phyloP scores from a whole-genome alignment of 2,329 filamentous ascomycete species.

The Bipolaris cookei region DNA sequence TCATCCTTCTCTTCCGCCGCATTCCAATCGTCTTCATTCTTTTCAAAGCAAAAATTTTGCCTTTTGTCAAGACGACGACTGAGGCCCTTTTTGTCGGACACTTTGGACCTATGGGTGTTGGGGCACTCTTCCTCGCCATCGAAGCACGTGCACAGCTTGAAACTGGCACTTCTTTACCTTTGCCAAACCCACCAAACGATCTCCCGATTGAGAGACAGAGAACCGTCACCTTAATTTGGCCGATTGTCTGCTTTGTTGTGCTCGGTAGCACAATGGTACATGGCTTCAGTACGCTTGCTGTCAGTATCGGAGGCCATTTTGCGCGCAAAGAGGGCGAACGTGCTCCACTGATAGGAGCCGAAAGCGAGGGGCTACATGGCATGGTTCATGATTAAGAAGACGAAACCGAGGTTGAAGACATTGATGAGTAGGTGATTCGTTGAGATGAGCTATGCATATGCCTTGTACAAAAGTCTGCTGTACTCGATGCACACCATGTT shows the following conservation, averaged over 20 bases:
- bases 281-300: slow-evolving; percentile 59
- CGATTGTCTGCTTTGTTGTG: slow-evolving; percentile 62
- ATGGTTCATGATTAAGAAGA: slow-evolving; percentile 57
- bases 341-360: slow-evolving; percentile 57
- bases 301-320: slow-evolving; percentile 59
- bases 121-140: slow-evolving; percentile 63
- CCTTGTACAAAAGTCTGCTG: neutral
- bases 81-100: slow-evolving; percentile 64
- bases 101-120: slow-evolving; percentile 65
- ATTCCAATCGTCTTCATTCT: slow-evolving; percentile 59
- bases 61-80: slow-evolving; percentile 56
- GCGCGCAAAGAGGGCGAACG: slow-evolving; percentile 54
- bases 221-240: slow-evolving; percentile 59
- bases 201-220: slow-evolving; percentile 42
- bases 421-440: slow-evolving; percentile 5
- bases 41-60: slow-evolving; percentile 54
- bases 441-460: neutral
- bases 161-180: slow-evolving; percentile 54
- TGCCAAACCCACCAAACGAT: slow-evolving; percentile 52
- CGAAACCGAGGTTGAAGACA: slow-evolving; percentile 5
- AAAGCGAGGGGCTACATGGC: slow-evolving; percentile 57
- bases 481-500: neutral
- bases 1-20: slow-evolving; percentile 60
- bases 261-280: slow-evolving; percentile 62
- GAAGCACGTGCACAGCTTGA: slow-evolving; percentile 62